phyloP scores from a whole-genome alignment of 83 land plant genomes.

The Larix sibirica region DNA sequence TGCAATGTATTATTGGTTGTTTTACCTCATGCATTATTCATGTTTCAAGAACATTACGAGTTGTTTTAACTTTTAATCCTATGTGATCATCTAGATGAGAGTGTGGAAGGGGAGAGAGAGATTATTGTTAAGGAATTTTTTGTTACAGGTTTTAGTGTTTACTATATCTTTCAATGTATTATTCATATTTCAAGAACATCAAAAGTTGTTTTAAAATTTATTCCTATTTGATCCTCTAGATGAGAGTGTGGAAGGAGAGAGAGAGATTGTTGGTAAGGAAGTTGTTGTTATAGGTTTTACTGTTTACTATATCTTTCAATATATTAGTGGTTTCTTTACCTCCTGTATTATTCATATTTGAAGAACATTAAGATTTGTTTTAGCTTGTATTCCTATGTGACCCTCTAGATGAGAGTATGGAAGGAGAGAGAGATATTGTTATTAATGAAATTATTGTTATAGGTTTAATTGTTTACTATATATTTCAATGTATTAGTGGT shows the following conservation, averaged over 20 bases:
- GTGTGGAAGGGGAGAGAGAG: background rate
- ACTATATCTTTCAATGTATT: background rate
- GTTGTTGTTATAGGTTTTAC: too few relatives aligned
- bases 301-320: background rate
- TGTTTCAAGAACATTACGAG: background rate
- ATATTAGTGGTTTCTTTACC: background rate
- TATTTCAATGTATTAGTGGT: background rate
- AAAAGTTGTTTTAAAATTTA: background rate
- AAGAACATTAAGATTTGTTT: background rate
- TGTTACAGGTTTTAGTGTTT: too few relatives aligned
- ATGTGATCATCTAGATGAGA: background rate
- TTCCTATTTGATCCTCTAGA: background rate
- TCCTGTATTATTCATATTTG: background rate
- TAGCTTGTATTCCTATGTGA: background rate
- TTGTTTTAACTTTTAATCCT: background rate
- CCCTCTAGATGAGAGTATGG: background rate
- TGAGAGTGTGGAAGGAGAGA: background rate
- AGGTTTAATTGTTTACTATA: background rate
- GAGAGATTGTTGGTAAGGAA: background rate
- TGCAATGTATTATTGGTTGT: background rate
- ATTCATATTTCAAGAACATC: background rate
- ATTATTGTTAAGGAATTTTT: background rate
- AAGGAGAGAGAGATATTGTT: background rate
- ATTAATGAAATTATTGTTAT: background rate
- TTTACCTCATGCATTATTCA: background rate